Percentiles rank a stretch among this genome's conserved stretches.
Conservation (phyloP, 352 stramenopile species). For the Pythium brachiatum region DNA sequence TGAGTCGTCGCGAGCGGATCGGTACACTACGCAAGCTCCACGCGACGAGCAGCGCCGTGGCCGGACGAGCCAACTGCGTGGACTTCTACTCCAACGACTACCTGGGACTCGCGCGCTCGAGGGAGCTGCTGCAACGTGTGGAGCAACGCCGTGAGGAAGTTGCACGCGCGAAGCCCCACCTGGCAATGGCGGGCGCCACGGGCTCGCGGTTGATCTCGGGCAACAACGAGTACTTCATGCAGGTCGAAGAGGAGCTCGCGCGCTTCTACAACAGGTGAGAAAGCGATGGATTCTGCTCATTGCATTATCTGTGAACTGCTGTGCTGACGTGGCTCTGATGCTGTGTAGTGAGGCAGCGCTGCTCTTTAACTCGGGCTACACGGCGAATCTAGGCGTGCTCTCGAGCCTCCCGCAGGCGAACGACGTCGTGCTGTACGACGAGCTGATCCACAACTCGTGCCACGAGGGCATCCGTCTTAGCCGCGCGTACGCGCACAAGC, state of each 20-base stretch:
- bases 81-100: conserved; percentile 99
- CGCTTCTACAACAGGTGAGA: conserved; percentile 84
- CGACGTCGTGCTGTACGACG: conserved; percentile 95
- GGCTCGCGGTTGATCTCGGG: conserved; percentile 95
- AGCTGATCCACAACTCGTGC: conserved; percentile 96
- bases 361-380: conserved; percentile 97
- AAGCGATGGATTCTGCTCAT: neutral
- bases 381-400: conserved; percentile 94
- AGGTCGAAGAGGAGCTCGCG: conserved; percentile 83
- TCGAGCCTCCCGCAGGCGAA: conserved; percentile 86
- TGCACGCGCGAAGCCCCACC: conserved; percentile 23
- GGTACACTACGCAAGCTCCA: conserved; percentile 59
- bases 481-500: conserved; percentile 47
- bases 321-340: conserved; percentile 8
- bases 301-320: neutral
- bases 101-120: conserved; percentile 88
- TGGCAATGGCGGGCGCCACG: conserved; percentile 46
- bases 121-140: conserved; percentile 51
- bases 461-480: conserved; percentile 92
- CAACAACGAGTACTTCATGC: conserved; percentile 86
- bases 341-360: conserved; percentile 81
- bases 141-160: conserved; percentile 41
- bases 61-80: conserved; percentile 32
- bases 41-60: conserved; percentile 12
- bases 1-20: conserved; percentile 34